Evolutionary conservation across 2,329 filamentous ascomycete genomes (phyloP), one percentile per base, ranked within the genome.

Genomic region (Huntiella bhutanensis): DNA sequence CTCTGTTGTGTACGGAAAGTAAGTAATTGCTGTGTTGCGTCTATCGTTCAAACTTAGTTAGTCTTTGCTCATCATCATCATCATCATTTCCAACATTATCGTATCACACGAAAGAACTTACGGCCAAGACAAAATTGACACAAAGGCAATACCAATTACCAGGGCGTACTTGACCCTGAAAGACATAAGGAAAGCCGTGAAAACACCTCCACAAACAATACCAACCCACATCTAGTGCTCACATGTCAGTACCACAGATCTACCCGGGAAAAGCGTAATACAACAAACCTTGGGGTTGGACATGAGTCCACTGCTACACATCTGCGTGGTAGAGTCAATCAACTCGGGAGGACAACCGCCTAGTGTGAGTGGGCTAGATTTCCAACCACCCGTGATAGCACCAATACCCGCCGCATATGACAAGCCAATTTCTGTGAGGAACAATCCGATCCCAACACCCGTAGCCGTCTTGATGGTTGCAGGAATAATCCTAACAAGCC

Each of bases 391-490:
- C 0, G 81, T 85, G 51, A 93, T 77, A 32, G 82, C 70, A 12
- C 86, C 85, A 54, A 94, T 87, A 47, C 86, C 86, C 40, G 82
- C 77, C 16, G 76, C 78, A 58, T 91, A 91, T 0, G 82, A 84
- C 52, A 80, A 66, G 1, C 75, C 75, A 51, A 76, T 75, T 51
- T 76, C 68, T 0, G 75, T 77, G 17, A 80, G 62, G 52, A 78
- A 77, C 34, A 79, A 62, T 2, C 75, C 75, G 35, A 80, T 79
- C 2, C 75, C 75, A 4, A 77, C 75, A 15, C 75, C 75, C 16
- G 71, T 77, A 8, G 75, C 75, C 1, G 72, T 75, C 59, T 80
- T 80, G 54, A 80, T 70, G 2, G 74, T 78, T 2, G 69, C 66
- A 0, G 75, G 75, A 40, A 79, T 78, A 46, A 77, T 65, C 52